Conservation (phyloP, 2,329 filamentous ascomycete genomes). For the Ophiostoma tasmaniense region DNA sequence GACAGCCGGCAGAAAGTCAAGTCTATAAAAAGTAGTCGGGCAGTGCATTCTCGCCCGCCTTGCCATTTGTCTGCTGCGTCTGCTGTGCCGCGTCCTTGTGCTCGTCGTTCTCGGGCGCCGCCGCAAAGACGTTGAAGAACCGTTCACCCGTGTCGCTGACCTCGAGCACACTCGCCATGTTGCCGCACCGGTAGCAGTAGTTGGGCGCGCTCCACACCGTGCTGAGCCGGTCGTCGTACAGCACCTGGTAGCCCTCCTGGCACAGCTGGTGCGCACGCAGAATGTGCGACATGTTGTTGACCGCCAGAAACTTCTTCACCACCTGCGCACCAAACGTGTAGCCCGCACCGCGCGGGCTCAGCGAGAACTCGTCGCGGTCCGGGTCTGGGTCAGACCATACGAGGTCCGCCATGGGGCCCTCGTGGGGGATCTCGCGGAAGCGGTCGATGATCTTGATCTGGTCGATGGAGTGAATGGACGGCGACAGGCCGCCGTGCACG, state of each 20-base stretch:
- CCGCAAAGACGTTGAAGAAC: slow-evolving; percentile 97
- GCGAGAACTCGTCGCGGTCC: slow-evolving; percentile 93
- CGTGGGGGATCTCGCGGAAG: slow-evolving; percentile 96
- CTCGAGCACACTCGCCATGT: slow-evolving; percentile 93
- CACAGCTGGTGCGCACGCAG: slow-evolving; percentile 96
- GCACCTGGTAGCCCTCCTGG: slow-evolving; percentile 93
- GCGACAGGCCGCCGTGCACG: slow-evolving; percentile 83
- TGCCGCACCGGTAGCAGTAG: slow-evolving; percentile 91
- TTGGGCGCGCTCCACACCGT: slow-evolving; percentile 98
- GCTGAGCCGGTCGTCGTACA: slow-evolving; percentile 89
- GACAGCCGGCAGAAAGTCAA: not conserved
- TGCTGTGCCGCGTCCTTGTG: slow-evolving; percentile 67
- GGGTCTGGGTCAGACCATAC: slow-evolving; percentile 98
- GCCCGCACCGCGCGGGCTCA: slow-evolving; percentile 85
- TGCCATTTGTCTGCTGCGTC: slow-evolving; percentile 35
- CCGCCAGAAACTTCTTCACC: slow-evolving; percentile 93
- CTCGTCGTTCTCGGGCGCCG: slow-evolving; percentile 88
- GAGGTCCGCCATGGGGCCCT: slow-evolving; percentile 98
- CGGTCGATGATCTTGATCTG: slow-evolving; percentile 99
- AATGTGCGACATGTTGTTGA: slow-evolving; percentile 97
- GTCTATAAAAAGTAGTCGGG: slow-evolving; percentile 64
- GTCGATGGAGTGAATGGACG: slow-evolving; percentile 94
- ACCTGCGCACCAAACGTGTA: slow-evolving; percentile 98
- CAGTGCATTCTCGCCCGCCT: slow-evolving; percentile 54
- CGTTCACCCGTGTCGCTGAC: slow-evolving; percentile 87